Base-by-base conservation (phyloP, 192 early-diverging fungal genomes). In the Podila clonocystis region DNA sequence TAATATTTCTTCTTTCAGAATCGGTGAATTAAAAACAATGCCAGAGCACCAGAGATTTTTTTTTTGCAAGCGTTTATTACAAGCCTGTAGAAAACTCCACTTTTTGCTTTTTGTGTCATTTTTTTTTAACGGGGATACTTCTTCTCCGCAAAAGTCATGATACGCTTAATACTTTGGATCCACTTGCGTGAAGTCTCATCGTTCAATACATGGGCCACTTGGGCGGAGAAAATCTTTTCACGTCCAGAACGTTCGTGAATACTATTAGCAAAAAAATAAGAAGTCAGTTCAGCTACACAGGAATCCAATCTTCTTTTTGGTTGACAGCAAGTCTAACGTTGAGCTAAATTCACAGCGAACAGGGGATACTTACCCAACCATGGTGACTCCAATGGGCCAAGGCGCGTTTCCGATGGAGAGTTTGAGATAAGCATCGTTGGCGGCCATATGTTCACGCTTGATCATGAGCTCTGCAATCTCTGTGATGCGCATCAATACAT, bases 191-290 rank as follows among this genome's bases (percentile, higher is more conserved):
- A 94, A 0, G 92, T 91, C 85, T 98, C 98, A 68, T 98, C 96
- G 82, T 99, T 99, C 13, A 99, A 88, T 24, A 95, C 97, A 82
- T 99, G 98, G 3, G 98, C 98, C 17, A 99, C 95, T 73, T 99
- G 94, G 7, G 92, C 91, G 2, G 95, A 89, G 77, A 93, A 94
- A 90, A 99, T 98, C 83, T 97, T 98, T 84, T 98, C 97, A 55
- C 96, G 94, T n/a, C 93, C 94, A 24, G 94, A 95, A 74, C 97
- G 93, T 77, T 96, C 96, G 86, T 99, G 97, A 75, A 99, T 99
- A 88, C 97, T 93, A 78, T 64, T 34, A 20, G 30, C n/a, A n/a
- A n/a, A n/a, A n/a, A n/a, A n/a, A n/a, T n/a, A n/a, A n/a, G n/a
- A n/a, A n/a, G n/a, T n/a, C n/a, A n/a, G n/a, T n/a, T n/a, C n/a